Percentiles rank a stretch among this genome's conserved stretches.
Evolutionary conservation across 306 rosid genomes (phyloP).

Genomic region (Cercis canadensis): DNA sequence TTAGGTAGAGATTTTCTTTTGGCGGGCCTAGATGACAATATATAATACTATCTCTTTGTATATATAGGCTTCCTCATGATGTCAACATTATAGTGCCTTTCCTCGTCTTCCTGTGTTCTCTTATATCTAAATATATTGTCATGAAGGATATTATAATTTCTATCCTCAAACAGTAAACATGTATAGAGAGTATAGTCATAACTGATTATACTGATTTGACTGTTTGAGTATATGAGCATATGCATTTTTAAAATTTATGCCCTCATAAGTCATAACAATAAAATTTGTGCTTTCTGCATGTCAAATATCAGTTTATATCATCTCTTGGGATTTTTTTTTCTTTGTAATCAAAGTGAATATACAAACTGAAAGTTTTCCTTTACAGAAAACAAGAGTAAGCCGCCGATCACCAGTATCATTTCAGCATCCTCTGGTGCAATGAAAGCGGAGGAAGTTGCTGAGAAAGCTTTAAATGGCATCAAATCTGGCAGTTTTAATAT

Average conservation of each 20-base stretch:
- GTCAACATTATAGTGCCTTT: too few species aligned
- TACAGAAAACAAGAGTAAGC: conserved; percentile 77
- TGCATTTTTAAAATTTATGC: conserved; percentile 2
- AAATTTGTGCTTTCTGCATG: conserved; percentile 3
- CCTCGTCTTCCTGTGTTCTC: too few species aligned
- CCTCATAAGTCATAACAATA: background rate
- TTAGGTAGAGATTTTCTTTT: background rate
- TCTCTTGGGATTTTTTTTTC: conserved; percentile 14
- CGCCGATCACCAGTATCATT: conserved; percentile 72
- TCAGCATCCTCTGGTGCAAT: conserved; percentile 71
- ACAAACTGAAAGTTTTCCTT: conserved; percentile 23
- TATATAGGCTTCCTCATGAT: too few species aligned
- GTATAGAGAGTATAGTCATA: conserved; percentile 8
- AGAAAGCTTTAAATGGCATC: conserved; percentile 77
- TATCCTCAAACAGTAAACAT: conserved; percentile 15
- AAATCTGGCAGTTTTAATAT: conserved; percentile 68
- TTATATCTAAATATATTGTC: too few species aligned
- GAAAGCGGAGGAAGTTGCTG: conserved; percentile 89
- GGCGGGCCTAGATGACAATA: too few species aligned
- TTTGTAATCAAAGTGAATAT: conserved; percentile 11
- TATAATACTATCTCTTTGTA: too few species aligned
- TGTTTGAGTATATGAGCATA: background rate
- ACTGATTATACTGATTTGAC: conserved; percentile 5
- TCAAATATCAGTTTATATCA: conserved; percentile 5
- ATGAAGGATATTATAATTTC: conserved; percentile 16